Evolutionary conservation across 2,329 filamentous ascomycete species (phyloP).

Genomic region (Exserohilum turcica): DNA sequence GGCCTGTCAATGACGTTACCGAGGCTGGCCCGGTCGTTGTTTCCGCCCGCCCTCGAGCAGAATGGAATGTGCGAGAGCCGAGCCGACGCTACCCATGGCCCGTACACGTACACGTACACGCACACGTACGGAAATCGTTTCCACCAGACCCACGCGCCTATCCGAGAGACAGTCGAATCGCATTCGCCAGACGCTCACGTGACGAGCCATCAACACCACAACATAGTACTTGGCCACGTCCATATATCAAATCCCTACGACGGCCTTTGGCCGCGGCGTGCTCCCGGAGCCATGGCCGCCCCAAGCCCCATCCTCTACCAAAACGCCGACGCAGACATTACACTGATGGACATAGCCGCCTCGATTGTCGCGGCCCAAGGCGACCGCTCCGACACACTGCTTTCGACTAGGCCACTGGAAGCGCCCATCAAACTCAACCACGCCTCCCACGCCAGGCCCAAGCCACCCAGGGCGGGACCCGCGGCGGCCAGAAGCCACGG

Average conservation of each 20-base stretch:
- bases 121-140: conserved; percentile 14
- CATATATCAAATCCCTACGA: not conserved
- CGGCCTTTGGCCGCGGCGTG: not conserved
- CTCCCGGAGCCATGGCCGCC: not conserved
- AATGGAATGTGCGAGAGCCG: conserved; percentile 4
- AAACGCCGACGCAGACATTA: conserved; percentile 56
- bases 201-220: not conserved
- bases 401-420: conserved; percentile 54
- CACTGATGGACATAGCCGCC: conserved; percentile 70
- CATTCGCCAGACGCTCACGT: not conserved
- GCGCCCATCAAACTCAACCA: conserved; percentile 58
- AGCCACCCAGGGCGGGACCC: conserved; percentile 52
- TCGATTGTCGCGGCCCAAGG: conserved; percentile 72
- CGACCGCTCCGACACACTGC: conserved; percentile 48
- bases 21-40: conserved; percentile 11
- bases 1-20: conserved; percentile 15
- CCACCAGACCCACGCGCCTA: conserved; percentile 2
- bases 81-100: conserved; percentile 15
- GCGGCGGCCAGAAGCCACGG: conserved; percentile 46
- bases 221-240: no score
- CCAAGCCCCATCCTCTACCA: conserved; percentile 57
- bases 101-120: no score
- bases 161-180: not conserved
- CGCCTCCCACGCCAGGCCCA: conserved; percentile 59
- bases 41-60: conserved; percentile 8